A percentile compares a stretch with the other conserved stretches of the same genome.
phyloP scores from a whole-genome alignment of 1,284 basidiomycete genomes.

The Rhodotorula sp. region DNA sequence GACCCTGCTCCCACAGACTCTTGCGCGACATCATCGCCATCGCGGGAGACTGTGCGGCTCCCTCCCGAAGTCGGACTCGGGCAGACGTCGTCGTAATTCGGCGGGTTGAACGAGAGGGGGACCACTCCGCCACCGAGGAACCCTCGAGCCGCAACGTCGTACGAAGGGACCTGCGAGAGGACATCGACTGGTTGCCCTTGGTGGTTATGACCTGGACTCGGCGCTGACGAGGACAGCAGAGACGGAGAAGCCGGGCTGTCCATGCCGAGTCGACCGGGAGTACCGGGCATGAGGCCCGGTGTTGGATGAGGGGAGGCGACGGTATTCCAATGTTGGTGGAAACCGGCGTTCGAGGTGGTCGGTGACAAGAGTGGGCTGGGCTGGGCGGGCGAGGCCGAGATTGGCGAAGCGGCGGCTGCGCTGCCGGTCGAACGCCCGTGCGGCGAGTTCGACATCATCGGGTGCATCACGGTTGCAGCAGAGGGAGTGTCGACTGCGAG shows the following conservation, averaged over 20 bases:
- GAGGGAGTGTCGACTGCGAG: constrained; percentile 8
- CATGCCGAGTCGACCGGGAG: neutral
- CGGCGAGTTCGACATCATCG: constrained; percentile 33
- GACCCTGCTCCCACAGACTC: neutral
- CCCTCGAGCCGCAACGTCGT: constrained; percentile 71
- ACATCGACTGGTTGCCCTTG: constrained; percentile 21
- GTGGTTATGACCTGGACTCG: constrained; percentile 2
- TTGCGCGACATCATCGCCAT: neutral
- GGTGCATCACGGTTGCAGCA: constrained; percentile 21
- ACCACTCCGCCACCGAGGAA: constrained; percentile 81
- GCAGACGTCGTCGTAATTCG: constrained; percentile 35
- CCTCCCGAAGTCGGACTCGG: neutral
- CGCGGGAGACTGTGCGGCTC: no score
- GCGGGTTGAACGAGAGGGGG: constrained; percentile 56
- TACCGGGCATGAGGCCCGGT: neutral
- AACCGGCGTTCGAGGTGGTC: constrained; percentile 3
- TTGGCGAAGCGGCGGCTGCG: constrained; percentile 16
- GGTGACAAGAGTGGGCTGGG: constrained; percentile 5
- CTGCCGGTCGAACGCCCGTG: constrained; percentile 3
- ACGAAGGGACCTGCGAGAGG: constrained; percentile 66
- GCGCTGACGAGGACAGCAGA: neutral
- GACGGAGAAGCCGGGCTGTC: neutral
- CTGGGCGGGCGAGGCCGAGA: constrained; percentile 26
- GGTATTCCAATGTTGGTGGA: constrained; percentile 10
- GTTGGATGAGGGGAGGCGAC: constrained; percentile 45